A percentile compares a stretch with the other conserved stretches of the same genome.
These are phyloP conservation scores for Verticillium longisporum DNA, from an alignment of 2,329 filamentous ascomycete genomes.

Conservation along the genomic window DNA sequence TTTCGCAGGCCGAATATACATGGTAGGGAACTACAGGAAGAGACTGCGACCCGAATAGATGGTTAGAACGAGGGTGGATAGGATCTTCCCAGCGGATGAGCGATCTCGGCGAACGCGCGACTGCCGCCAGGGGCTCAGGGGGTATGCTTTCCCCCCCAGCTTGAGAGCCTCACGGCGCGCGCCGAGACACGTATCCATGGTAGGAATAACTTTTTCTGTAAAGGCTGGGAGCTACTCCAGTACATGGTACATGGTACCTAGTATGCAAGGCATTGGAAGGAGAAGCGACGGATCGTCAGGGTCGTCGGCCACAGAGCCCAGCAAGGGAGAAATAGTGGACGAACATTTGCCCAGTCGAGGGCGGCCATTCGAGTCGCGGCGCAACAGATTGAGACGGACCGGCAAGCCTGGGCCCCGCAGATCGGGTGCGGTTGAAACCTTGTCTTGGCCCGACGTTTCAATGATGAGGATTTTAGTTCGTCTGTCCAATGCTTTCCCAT, in stretches of 20 bases:
- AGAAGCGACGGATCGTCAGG: not conserved
- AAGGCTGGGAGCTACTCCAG: not conserved
- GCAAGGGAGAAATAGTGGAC: not conserved
- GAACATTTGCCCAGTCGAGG: not conserved
- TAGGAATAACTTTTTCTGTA: not conserved
- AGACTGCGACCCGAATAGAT: not conserved
- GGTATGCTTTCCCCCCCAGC: not conserved
- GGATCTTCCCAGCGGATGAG: not conserved
- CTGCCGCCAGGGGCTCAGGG: not conserved
- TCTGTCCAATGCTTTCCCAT: not conserved
- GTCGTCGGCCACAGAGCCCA: not conserved
- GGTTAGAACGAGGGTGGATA: not conserved
- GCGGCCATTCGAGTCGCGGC: not conserved
- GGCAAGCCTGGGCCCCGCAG: not conserved
- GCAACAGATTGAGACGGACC: not conserved
- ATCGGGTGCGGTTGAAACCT: not conserved
- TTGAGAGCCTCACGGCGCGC: not conserved
- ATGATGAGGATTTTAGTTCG: not conserved
- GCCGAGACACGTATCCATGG: not conserved
- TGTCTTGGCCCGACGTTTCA: not conserved
- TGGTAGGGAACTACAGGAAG: not conserved
- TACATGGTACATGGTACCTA: too few species aligned
- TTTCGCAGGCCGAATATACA: not conserved
- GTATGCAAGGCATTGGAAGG: not conserved
- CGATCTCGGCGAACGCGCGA: not conserved